These are phyloP conservation scores for Saccharum spontaneum DNA, from an alignment of 176 grass and related monocot genomes.

Conservation along the genomic window DNA sequence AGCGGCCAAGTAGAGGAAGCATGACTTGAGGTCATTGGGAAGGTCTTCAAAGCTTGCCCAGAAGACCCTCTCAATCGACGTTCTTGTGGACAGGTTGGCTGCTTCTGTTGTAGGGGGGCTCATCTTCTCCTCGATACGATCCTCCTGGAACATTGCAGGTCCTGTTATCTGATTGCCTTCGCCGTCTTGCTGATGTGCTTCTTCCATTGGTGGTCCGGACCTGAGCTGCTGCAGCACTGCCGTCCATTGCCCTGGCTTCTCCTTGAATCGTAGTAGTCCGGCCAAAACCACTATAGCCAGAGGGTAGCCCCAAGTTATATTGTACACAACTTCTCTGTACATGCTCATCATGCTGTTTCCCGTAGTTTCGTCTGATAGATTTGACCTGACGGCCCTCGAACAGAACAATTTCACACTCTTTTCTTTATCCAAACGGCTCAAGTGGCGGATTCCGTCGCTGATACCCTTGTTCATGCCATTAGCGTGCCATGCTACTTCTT, in stretches of 20 bases:
- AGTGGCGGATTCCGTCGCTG: not conserved
- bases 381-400: not conserved
- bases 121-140: not conserved
- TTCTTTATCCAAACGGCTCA: not conserved
- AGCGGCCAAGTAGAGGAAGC: not conserved
- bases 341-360: not conserved
- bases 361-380: not conserved
- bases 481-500: constrained; percentile 15
- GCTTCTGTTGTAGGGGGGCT: not conserved
- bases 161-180: not conserved
- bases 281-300: constrained; percentile 28
- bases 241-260: constrained; percentile 7
- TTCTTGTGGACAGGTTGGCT: not conserved
- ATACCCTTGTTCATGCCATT: not conserved
- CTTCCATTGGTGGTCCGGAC: not conserved
- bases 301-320: constrained; percentile 22
- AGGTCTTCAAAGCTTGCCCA: not conserved
- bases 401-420: constrained; percentile 14
- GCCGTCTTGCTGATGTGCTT: not conserved
- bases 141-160: not conserved
- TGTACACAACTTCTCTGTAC: not conserved
- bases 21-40: not conserved
- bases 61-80: constrained; percentile 2
- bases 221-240: constrained; percentile 13
- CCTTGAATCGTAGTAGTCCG: constrained; percentile 26